These are phyloP conservation scores for Emergomyces orientalis DNA, from an alignment of 2,329 filamentous ascomycete genomes.

Conservation along the genomic window DNA sequence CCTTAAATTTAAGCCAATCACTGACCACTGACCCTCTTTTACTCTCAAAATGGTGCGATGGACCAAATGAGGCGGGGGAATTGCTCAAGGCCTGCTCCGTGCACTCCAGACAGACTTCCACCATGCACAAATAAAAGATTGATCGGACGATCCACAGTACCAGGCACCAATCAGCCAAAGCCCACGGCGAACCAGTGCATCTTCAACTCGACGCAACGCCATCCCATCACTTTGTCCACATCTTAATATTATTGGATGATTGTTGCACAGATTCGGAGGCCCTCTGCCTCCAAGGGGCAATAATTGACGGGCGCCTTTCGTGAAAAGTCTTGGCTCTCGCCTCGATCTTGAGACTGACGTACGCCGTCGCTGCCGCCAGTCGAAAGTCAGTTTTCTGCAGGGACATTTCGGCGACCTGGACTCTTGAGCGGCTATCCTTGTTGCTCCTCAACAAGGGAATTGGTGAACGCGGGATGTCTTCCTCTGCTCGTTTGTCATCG, in stretches of 20 bases:
- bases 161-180: background rate
- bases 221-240: background rate
- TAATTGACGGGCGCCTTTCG: background rate
- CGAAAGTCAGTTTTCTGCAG: background rate
- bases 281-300: background rate
- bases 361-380: background rate
- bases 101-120: background rate
- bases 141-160: background rate
- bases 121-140: background rate
- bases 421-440: background rate
- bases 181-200: background rate
- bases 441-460: background rate
- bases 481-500: background rate
- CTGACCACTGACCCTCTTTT: too few relatives aligned
- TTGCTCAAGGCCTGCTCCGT: background rate
- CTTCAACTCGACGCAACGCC: background rate
- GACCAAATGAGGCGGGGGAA: background rate
- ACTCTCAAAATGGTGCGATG: too few relatives aligned
- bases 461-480: background rate
- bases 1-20: background rate
- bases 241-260: background rate
- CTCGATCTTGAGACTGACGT: background rate
- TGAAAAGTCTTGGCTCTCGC: background rate
- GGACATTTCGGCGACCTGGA: background rate
- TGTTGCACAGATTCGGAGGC: background rate